Evolutionary conservation across 768 basidiomycete species (phyloP), one percentile per base, ranked within the genome.

Genomic region (Amanita pallidorosea): DNA sequence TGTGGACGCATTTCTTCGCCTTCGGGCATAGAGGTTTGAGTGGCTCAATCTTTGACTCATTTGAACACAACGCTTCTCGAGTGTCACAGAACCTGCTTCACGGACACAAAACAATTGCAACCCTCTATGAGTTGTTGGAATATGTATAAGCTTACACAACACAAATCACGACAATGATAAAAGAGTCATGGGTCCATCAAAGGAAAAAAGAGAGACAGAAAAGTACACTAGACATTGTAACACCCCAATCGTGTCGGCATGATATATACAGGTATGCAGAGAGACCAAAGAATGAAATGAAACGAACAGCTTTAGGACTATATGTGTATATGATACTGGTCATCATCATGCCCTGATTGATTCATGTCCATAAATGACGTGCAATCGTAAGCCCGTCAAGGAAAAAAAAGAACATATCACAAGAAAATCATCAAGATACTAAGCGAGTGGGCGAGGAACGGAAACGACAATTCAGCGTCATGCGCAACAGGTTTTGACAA

Each of bases 281-380:
- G 29, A 40, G 45, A 47, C 48, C 13, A 42, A 58, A 40, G 53
- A 50, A 53, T 38, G 27, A 49, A 22, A 46, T 25, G 23, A 36
- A 45, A 35, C 44, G 23, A 46, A 18, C 23, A 18, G 20, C 31
- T 13, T 33, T 33, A 33, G 13, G 12, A 23, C 17, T 13, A 42
- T 25, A 12, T 23, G 41, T 25, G 18, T 20, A 15, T 23, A 42
- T 11, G 41, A 29, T 53, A 48, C 9, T 35, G 13, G 47, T 49
- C 20, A 37, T 44, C 37, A 36, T 34, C 17, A 37, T 45, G 37
- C 22, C 38, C 34, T 54, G 53, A 25, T 35, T 46, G 48, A 40
- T 13, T 44, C 43, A 35, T 48, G 40, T 8, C 52, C 13, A 48
- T 53, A 31, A 44, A 13, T 50, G 27, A 54, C 53, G 35, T 45